Base-by-base conservation (phyloP, 345 rosid genomes). In the Cardiospermum halicacabum region DNA sequence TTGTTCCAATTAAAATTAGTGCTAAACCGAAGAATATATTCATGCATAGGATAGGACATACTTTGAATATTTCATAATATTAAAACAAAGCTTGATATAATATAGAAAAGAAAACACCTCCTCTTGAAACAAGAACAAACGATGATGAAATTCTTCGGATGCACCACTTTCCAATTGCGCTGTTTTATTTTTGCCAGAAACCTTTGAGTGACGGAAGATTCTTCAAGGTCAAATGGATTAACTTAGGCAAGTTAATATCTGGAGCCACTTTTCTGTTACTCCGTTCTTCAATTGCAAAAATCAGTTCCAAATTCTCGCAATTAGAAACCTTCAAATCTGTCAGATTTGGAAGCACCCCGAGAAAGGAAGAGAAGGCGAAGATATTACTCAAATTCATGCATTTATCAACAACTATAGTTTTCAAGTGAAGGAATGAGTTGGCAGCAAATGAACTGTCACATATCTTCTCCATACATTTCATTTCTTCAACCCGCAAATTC, bases 271-370 rank as follows among this genome's bases (percentile, higher is more conserved):
- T 62, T 39, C 5, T 15, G 0, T 47, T 56, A 22, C 45, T 59
- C n/a, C 7, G 16, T 25, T 16, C 3, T 0, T 11, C 56, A 51
- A 51, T 11, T 2, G 15, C 27, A 3, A 50, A 16, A 19, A 50
- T 11, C 51, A 55, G 74, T 28, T 40, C 53, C 50, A 78, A 40
- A 24, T 4, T 53, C 2, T 7, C 15, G 67, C 82, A 78, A 3
- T 51, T 30, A 0, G 3, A 0, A 28, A 51, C 31, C 1, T 0
- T 15, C 3, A 51, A 11, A 22, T 13, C 27, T 51, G 3, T 28
- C 9, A 51, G 56, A 22, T 51, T 16, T 51, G 28, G 56, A 24
- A 51, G 56, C 30, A 5, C 2, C 8, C 8, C 15, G 19, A 4
- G 19, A 6, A 3, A 15, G 3, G 5, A 11, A 31, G 27, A 3